Conservation (phyloP, 495 filamentous ascomycete species). For the Xylaria nigripes region DNA sequence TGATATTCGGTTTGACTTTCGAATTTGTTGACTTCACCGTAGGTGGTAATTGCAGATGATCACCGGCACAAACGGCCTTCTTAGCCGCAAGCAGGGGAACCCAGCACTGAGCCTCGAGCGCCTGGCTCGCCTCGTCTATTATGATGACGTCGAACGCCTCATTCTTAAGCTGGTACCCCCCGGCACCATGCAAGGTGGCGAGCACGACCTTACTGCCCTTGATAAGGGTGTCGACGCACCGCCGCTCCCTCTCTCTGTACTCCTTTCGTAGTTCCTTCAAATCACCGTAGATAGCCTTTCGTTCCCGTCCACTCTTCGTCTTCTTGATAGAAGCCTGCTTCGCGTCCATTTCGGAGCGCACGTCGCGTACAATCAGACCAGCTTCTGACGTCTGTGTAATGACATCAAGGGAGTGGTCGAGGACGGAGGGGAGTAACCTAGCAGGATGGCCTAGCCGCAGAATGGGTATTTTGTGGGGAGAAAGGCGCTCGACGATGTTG, state of each 20-base stretch:
- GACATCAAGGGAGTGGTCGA: conserved; percentile 84
- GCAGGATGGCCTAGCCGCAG: conserved; percentile 91
- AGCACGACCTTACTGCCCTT: conserved; percentile 76
- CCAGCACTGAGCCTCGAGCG: conserved; percentile 96
- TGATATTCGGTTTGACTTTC: conserved; percentile 31
- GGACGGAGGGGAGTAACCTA: conserved; percentile 76
- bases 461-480: conserved; percentile 74
- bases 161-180: conserved; percentile 70
- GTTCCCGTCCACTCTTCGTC: conserved; percentile 70
- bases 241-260: conserved; percentile 74
- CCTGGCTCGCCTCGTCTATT: conserved; percentile 93
- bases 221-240: conserved; percentile 70
- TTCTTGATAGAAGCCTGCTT: conserved; percentile 87
- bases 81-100: conserved; percentile 74
- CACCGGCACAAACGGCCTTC: conserved; percentile 86
- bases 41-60: conserved; percentile 89
- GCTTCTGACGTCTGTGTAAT: conserved; percentile 89
- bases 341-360: conserved; percentile 85
- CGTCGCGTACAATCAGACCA: conserved; percentile 80
- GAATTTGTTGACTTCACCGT: conserved; percentile 78
- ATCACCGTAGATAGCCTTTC: conserved; percentile 74
- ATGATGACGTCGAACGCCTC: conserved; percentile 89
- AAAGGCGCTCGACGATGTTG: conserved; percentile 93
- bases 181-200: conserved; percentile 87
- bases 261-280: conserved; percentile 81